These are phyloP conservation scores for Kodamaea ohmeri DNA, from an alignment of 1,139 yeast species.

Conservation along the genomic window DNA sequence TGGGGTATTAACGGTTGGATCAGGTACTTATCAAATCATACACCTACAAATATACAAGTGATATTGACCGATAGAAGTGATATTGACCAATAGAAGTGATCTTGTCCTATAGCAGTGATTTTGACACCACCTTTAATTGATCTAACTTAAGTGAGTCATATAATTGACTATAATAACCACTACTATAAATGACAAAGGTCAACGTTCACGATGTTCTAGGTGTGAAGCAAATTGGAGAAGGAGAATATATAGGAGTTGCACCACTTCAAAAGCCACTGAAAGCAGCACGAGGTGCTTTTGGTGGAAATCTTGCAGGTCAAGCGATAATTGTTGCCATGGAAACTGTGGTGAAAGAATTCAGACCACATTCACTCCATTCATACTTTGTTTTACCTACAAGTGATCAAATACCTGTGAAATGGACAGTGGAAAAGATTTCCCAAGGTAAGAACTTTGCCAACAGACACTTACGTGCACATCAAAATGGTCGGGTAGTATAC, in stretches of 20 bases:
- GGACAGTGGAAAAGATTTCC: slow-evolving; percentile 27
- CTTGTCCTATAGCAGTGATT: too few relatives aligned
- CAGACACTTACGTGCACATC: slow-evolving; percentile 56
- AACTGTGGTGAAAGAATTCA: slow-evolving; percentile 30
- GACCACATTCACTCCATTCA: slow-evolving; percentile 45
- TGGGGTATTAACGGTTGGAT: too few relatives aligned
- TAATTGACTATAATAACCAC: too few relatives aligned
- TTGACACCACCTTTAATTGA: too few relatives aligned
- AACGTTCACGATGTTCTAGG: slow-evolving; percentile 22
- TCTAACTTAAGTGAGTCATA: too few relatives aligned
- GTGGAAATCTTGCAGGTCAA: slow-evolving; percentile 44
- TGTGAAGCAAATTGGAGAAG: slow-evolving; percentile 21
- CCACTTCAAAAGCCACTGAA: slow-evolving; percentile 35
- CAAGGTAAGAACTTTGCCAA: slow-evolving; percentile 62
- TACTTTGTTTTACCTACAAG: slow-evolving; percentile 35
- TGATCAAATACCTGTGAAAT: slow-evolving; percentile 17
- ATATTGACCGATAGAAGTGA: too few relatives aligned
- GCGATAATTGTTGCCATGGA: slow-evolving; percentile 38
- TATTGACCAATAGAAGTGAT: too few relatives aligned
- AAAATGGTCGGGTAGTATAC: slow-evolving; percentile 49
- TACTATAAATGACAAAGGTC: too few relatives aligned
- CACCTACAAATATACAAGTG: too few relatives aligned
- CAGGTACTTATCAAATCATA: too few relatives aligned
- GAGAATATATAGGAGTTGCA: slow-evolving; percentile 26
- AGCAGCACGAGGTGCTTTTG: slow-evolving; percentile 38